Evolutionary conservation across 495 filamentous ascomycete genomes (phyloP), one percentile per base, ranked within the genome.

Genomic region (Cenococcum geophilum): DNA sequence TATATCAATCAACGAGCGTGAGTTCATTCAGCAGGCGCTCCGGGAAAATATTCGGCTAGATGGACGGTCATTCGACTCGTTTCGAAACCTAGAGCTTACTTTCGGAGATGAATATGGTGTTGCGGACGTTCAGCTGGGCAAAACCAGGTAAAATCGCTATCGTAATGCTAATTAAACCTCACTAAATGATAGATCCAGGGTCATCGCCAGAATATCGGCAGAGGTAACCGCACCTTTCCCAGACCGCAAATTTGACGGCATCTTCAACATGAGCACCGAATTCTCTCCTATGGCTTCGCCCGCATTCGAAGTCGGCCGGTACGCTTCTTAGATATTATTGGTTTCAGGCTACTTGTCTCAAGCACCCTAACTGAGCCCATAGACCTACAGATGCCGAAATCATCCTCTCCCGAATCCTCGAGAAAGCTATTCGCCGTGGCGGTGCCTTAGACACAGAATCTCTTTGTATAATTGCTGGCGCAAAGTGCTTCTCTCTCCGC

Each of bases 41-140:
- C 77, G 85, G 62, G 81, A 96, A 70, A 80, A 86, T 64, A 73
- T 88, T 25, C 87, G 93, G 14, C 76, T 97, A 23, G 93, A 97
- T 76, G 88, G 87, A 62, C 89, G 93, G 57, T 72, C 80, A 40
- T 76, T 89, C 55, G 89, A 97, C 65, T 78, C 86, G 54, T 91
- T 87, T 75, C 87, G 93, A 60, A 76, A 83, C 11, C 70, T 97
- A 21, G 82, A 85, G 45, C 78, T 98, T 36, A 80, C 79, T 6
- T 97, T 97, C 74, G 90, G 89, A 16, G 86, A 95, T 43, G 89
- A 96, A 69, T 89, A 93, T 78, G 93, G 93, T 55, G 84, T 92
- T 71, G 89, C 89, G 65, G 90, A 97, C 71, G 89, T 97, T 4
- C 81, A 83, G 63, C 75, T 97, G 60, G 93, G 95, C 55, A 95